Percentiles rank a stretch among this genome's conserved stretches.
Conservation (phyloP, 495 filamentous ascomycete genomes). For the Daldinia vernicosa region DNA sequence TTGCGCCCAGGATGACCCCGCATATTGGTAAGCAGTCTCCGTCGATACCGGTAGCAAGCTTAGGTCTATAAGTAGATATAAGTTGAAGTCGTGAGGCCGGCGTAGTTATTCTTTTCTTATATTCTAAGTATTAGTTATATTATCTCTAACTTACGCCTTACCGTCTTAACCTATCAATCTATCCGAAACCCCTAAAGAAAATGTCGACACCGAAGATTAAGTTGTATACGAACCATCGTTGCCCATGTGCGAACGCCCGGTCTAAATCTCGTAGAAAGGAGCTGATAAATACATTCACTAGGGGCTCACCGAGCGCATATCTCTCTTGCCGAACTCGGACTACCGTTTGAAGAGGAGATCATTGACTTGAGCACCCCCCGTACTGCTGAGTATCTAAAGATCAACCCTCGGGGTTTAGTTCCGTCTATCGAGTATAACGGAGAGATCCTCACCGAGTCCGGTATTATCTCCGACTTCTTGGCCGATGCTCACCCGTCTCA, state of each 20-base stretch:
- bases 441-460: constrained; percentile 76
- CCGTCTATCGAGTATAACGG: constrained; percentile 76
- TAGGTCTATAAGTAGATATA: not conserved
- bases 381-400: constrained; percentile 81
- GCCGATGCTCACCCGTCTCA: constrained; percentile 61
- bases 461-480: constrained; percentile 80
- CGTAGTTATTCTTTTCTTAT: not conserved
- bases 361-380: constrained; percentile 79
- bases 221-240: constrained; percentile 79
- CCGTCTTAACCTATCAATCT: not conserved
- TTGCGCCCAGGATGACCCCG: constrained; percentile 8
- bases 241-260: constrained; percentile 64
- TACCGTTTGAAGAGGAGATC: constrained; percentile 81
- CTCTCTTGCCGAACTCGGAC: constrained; percentile 72
- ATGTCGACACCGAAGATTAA: constrained; percentile 55
- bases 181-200: not conserved
- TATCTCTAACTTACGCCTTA: no score
- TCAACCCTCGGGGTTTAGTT: constrained; percentile 88
- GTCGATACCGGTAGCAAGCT: not conserved
- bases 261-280: not conserved
- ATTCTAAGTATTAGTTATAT: no score
- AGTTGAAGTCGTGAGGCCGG: not conserved
- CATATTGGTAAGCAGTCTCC: constrained; percentile 23
- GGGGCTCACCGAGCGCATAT: constrained; percentile 85
- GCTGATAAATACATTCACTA: constrained; percentile 20